Evolutionary conservation across 805 yeast genomes (phyloP).

Genomic region (Kodamaea hsintzibuensis): DNA sequence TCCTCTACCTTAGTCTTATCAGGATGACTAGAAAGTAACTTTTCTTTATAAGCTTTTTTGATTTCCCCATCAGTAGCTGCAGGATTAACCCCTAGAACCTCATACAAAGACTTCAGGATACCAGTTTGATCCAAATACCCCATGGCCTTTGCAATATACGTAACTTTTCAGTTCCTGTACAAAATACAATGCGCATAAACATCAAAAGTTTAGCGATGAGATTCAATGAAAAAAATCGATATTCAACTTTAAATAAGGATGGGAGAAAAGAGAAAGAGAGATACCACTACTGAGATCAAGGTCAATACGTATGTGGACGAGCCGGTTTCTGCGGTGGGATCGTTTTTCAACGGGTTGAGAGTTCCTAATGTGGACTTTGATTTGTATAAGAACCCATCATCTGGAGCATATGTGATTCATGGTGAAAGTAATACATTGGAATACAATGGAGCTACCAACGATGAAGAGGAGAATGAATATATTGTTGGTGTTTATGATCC

Average conservation of each 20-base stretch:
- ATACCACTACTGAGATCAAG: constrained; percentile 42
- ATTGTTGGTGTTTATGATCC: constrained; percentile 80
- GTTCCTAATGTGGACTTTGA: constrained; percentile 66
- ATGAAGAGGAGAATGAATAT: constrained; percentile 48
- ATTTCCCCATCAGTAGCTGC: constrained; percentile 43
- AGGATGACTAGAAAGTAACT: constrained; percentile 71
- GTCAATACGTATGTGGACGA: constrained; percentile 42
- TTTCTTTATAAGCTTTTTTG: constrained; percentile 61
- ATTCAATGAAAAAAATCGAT: not conserved
- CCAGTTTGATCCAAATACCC: constrained; percentile 5
- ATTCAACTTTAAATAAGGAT: not conserved
- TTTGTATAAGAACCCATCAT: constrained; percentile 48
- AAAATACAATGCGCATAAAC: not conserved
- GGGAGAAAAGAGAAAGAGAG: constrained; percentile 29
- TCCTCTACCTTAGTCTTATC: constrained; percentile 55
- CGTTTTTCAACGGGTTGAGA: constrained; percentile 77
- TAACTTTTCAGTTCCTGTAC: not conserved
- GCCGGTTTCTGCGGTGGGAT: constrained; percentile 57
- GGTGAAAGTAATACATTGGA: constrained; percentile 77
- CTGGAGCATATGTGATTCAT: constrained; percentile 56
- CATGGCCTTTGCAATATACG: not conserved
- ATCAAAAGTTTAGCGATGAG: constrained; percentile 9
- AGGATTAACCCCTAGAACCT: constrained; percentile 52
- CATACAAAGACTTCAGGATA: constrained; percentile 45
- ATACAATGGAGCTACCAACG: constrained; percentile 59